Percentiles rank a stretch among this genome's conserved stretches.
phyloP scores from a whole-genome alignment of 768 basidiomycete genomes.

The Collybia mongolica region DNA sequence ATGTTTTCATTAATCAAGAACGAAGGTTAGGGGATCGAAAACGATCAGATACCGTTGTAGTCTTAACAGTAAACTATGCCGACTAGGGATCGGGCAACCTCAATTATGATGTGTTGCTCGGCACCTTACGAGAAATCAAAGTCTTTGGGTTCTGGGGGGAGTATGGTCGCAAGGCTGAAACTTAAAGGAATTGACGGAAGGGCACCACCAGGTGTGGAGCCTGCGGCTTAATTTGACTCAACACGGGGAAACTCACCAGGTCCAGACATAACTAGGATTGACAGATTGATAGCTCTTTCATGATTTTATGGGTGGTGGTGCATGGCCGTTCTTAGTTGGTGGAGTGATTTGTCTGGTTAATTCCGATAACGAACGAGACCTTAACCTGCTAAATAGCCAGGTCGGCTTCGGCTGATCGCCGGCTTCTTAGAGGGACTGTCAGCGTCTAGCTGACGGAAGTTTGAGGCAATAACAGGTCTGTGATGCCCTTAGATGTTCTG shows the following conservation, averaged over 20 bases:
- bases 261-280: slow-evolving; percentile 64
- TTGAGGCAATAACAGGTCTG: slow-evolving; percentile 91
- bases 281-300: slow-evolving; percentile 74
- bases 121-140: slow-evolving; percentile 88
- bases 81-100: slow-evolving; percentile 71
- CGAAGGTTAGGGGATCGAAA: slow-evolving; percentile 85
- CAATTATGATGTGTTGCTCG: slow-evolving; percentile 68
- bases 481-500: slow-evolving; percentile 91
- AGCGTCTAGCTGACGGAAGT: slow-evolving; percentile 80
- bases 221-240: slow-evolving; percentile 13
- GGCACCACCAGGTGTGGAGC: slow-evolving; percentile 71
- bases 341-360: slow-evolving; percentile 98
- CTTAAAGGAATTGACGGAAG: slow-evolving; percentile 85
- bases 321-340: slow-evolving; percentile 88
- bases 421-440: slow-evolving; percentile 65
- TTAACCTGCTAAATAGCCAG: slow-evolving; percentile 20
- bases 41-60: slow-evolving; percentile 82
- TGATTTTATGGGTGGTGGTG: slow-evolving; percentile 82
- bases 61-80: slow-evolving; percentile 61
- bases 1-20: slow-evolving; percentile 87
- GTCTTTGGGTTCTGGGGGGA: slow-evolving; percentile 76
- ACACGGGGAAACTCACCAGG: slow-evolving; percentile 13
- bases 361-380: slow-evolving; percentile 93
- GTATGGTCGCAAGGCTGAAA: slow-evolving; percentile 60
- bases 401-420: slow-evolving; percentile 10